Base-by-base conservation (phyloP, 225 moss, liverwort and hornwort genomes). In the Asterella californica region DNA sequence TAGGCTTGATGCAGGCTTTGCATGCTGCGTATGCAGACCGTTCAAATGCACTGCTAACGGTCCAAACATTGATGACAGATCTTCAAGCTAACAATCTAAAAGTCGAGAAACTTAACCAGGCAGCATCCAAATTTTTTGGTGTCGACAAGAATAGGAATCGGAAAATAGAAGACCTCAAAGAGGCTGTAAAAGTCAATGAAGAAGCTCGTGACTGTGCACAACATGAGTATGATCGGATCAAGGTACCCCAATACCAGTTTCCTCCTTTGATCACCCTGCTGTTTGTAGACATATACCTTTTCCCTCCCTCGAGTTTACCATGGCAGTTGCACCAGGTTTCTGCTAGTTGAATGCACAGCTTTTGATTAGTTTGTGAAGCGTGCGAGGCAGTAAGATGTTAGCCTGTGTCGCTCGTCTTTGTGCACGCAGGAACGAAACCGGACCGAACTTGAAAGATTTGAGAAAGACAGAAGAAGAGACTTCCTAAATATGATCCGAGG, bases 1-100 rank as follows among this genome's bases (percentile, higher is more conserved):
- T 99, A 61, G 95, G 93, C 25, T 88, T 99, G 42, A 99, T 99
- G 97, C 95, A 99, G 86, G 91, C 95, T 48, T 78, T 99, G 79
- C 93, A 95, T 78, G 83, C 89, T 75, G 90, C 95, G 54, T 93
- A 91, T 76, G 59, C 87, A 32, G 97, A 99, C 78, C 94, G 95
- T 55, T 84, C 90, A 12, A 93, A 92, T 82, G 93, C 97, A 25
- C 82, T 99, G 55, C 79, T 99, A 78, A 92, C 97, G 57, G 94
- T 99, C 82, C 97, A 99, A 88, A 95, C 97, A 65, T 88, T 99
- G 78, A 85, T 88, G 85, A 81, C 91, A 34, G 97, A 99, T 77
- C 88, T 95, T 60, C 92, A 88, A 70, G 78, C 93, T 60, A 89
- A 89, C 52, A 91, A 91, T 62, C 69, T 81, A 76, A 93, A 91